Conservation (phyloP, 2,329 filamentous ascomycete genomes). For the Hirsutella minnesotensis region DNA sequence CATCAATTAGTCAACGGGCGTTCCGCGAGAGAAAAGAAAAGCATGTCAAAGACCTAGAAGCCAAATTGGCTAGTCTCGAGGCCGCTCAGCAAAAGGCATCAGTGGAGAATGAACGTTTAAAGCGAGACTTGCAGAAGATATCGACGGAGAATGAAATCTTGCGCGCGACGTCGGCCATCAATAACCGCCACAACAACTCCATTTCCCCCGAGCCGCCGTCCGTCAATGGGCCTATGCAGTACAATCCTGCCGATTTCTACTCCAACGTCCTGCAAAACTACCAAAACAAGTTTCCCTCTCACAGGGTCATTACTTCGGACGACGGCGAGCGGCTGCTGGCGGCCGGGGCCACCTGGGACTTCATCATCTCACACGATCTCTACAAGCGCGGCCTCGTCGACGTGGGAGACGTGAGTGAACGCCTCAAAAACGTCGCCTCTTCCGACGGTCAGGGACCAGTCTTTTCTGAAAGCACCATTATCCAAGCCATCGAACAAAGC, state of each 20-base stretch:
- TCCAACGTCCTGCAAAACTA: slow-evolving; percentile 50
- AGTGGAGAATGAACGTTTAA: slow-evolving; percentile 78
- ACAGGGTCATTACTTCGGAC: slow-evolving; percentile 57
- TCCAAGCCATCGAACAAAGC: slow-evolving; percentile 66
- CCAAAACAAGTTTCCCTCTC: slow-evolving; percentile 50
- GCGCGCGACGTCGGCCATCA: slow-evolving; percentile 55
- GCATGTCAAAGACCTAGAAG: slow-evolving; percentile 86
- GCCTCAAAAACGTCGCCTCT: slow-evolving; percentile 60
- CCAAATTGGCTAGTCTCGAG: slow-evolving; percentile 69
- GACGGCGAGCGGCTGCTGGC: slow-evolving; percentile 59
- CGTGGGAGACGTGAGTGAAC: slow-evolving; percentile 67
- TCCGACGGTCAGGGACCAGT: slow-evolving; percentile 85
- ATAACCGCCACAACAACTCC: slow-evolving; percentile 19
- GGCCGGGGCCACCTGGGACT: slow-evolving; percentile 76
- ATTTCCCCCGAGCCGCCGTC: slow-evolving; percentile 35
- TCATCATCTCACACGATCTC: slow-evolving; percentile 70
- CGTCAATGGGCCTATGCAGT: slow-evolving; percentile 54
- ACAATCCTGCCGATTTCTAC: slow-evolving; percentile 62
- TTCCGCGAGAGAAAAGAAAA: slow-evolving; percentile 94
- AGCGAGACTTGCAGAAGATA: slow-evolving; percentile 70
- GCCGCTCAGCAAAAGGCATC: slow-evolving; percentile 59
- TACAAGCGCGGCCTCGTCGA: slow-evolving; percentile 71
- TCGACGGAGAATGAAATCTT: slow-evolving; percentile 90
- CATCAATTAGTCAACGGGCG: slow-evolving; percentile 64
- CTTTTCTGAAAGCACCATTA: slow-evolving; percentile 66